phyloP scores from a whole-genome alignment of 495 filamentous ascomycete species.

The Neurospora sp. region DNA sequence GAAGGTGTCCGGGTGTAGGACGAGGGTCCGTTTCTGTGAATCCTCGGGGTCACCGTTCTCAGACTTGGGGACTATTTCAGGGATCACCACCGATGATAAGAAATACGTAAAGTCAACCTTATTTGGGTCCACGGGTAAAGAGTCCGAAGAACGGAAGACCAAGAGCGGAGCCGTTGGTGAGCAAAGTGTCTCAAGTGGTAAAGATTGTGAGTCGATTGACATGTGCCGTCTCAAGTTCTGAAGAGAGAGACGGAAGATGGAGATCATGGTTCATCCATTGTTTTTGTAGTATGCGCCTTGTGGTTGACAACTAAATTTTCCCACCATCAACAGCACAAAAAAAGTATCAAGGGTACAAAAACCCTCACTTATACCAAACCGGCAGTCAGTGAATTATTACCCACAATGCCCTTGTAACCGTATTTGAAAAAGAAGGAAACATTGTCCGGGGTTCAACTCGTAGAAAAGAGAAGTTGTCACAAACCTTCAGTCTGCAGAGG shows the following conservation, averaged over 20 bases:
- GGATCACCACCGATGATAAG: background rate
- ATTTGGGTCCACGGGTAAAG: background rate
- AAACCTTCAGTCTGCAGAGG: background rate
- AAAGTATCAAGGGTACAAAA: background rate
- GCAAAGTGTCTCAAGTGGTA: background rate
- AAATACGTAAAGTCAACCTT: background rate
- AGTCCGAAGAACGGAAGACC: background rate
- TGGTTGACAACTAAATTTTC: background rate
- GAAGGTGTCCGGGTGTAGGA: background rate
- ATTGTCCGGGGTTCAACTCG: background rate
- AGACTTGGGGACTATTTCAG: background rate
- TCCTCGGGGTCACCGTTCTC: background rate
- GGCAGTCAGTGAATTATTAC: background rate
- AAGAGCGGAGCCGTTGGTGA: background rate
- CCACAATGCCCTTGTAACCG: background rate
- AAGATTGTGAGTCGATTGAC: background rate
- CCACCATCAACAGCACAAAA: background rate
- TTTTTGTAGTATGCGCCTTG: background rate
- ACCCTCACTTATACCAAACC: background rate
- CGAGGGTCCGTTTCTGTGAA: background rate
- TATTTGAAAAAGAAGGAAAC: background rate
- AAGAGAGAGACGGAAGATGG: background rate
- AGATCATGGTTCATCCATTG: background rate
- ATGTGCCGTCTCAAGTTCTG: background rate
- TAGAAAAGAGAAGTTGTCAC: background rate